Evolutionary conservation across 768 basidiomycete species (phyloP).

Genomic region (Mycena filopes): DNA sequence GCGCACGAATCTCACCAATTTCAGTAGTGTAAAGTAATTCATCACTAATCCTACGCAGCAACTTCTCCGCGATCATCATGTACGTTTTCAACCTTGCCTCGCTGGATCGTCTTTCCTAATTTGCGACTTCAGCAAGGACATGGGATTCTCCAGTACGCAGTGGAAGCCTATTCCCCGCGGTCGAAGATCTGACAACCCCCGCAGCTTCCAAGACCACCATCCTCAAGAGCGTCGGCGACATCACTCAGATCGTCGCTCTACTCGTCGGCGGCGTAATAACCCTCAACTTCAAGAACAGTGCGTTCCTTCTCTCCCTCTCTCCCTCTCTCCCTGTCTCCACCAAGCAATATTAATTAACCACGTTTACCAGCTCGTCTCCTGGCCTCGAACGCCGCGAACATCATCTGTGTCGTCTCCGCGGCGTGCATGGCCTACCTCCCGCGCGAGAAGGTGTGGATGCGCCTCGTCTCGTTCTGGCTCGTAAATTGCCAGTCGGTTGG

Average conservation of each 20-base stretch:
- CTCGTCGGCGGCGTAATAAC: conserved; percentile 33
- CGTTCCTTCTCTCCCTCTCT: background rate
- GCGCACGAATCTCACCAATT: no score
- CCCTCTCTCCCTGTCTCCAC: no score
- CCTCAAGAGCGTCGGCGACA: conserved; percentile 36
- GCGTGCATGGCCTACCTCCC: conserved; percentile 36
- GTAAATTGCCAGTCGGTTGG: conserved; percentile 36
- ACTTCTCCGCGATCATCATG: conserved; percentile 36
- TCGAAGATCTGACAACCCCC: background rate
- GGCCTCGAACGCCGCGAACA: conserved; percentile 32
- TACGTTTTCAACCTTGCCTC: background rate
- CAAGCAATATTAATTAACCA: no score
- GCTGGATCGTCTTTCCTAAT: background rate
- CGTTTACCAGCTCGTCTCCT: conserved; percentile 32
- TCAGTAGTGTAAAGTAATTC: no score
- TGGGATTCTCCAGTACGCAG: conserved; percentile 34
- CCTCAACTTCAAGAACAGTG: conserved; percentile 32
- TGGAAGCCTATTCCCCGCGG: background rate
- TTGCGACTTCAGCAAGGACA: conserved; percentile 21
- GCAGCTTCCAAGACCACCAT: conserved; percentile 33
- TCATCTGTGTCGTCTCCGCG: conserved; percentile 34
- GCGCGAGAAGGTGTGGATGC: conserved; percentile 29
- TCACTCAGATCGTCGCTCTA: conserved; percentile 35
- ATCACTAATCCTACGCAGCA: no score
- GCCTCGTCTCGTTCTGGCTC: conserved; percentile 36